phyloP scores from a whole-genome alignment of 768 basidiomycete species.

The Boletus tomentosulus region DNA sequence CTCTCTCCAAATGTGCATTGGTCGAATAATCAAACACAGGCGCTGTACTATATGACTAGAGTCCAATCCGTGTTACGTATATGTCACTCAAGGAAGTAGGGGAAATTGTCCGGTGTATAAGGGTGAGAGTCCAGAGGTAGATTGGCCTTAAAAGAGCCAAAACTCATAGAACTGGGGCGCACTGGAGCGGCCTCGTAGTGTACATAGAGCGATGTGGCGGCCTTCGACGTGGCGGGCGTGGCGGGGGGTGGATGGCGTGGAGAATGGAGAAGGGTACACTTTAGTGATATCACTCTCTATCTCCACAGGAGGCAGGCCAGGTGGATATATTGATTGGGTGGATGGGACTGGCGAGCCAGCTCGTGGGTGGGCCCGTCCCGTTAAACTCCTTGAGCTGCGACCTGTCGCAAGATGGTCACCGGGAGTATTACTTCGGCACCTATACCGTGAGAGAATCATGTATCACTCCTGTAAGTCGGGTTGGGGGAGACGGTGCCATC shows the following conservation, averaged over 20 bases:
- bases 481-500: constrained; percentile 7
- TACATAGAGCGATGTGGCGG: constrained; percentile 2
- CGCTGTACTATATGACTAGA: not conserved
- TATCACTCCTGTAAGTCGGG: constrained; percentile 1
- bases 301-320: constrained; percentile 37
- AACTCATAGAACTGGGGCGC: not conserved
- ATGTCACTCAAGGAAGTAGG: constrained; percentile 4
- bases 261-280: constrained; percentile 1
- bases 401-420: constrained; percentile 6
- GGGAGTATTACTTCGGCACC: not conserved
- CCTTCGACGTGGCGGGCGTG: constrained; percentile 10
- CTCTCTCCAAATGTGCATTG: too few relatives aligned
- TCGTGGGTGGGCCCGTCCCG: constrained; percentile 17
- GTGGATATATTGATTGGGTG: constrained; percentile 49
- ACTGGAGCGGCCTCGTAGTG: not conserved
- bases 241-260: constrained; percentile 9
- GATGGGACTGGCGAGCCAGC: constrained; percentile 32
- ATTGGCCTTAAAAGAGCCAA: not conserved
- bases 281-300: not conserved
- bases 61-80: not conserved
- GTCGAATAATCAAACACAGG: not conserved
- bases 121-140: constrained; percentile 1
- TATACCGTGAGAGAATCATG: not conserved
- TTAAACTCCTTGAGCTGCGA: constrained; percentile 4
- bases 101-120: constrained; percentile 21